Evolutionary conservation across 2,329 filamentous ascomycete genomes (phyloP).

Genomic region (Lachnellula arida): DNA sequence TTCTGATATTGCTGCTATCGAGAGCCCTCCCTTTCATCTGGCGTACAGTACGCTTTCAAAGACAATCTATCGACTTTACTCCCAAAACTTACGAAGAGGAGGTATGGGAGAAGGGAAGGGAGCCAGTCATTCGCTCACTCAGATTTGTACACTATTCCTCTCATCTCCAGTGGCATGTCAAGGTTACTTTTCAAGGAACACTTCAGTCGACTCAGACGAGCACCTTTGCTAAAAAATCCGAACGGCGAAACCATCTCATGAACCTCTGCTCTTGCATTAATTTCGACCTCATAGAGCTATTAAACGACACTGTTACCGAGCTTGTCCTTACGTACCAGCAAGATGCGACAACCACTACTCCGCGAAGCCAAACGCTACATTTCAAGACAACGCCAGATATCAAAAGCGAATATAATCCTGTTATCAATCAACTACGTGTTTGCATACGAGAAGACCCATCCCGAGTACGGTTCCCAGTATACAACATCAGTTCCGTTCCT

Average conservation of each 20-base stretch:
- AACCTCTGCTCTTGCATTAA: conserved; percentile 13
- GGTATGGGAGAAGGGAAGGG: conserved; percentile 5
- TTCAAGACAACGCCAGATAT: no score
- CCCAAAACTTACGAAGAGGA: conserved; percentile 7
- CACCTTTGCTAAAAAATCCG: conserved; percentile 6
- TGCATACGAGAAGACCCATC: no score
- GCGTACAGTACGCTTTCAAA: conserved; percentile 2
- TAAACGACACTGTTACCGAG: background rate
- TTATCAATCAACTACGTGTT: no score
- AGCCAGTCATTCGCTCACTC: conserved; percentile 3
- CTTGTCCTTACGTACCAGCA: no score
- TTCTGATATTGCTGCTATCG: background rate
- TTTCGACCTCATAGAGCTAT: conserved; percentile 1
- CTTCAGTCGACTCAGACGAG: conserved; percentile 10
- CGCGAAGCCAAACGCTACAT: no score
- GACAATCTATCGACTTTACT: conserved; percentile 12
- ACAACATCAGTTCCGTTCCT: no score
- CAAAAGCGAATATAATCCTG: no score
- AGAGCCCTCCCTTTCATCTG: background rate
- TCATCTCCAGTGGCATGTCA: conserved; percentile 11
- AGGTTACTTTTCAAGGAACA: conserved; percentile 10
- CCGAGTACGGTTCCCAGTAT: no score
- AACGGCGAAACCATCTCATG: conserved; percentile 10
- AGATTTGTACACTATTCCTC: conserved; percentile 5
- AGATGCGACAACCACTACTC: no score